Base-by-base conservation (phyloP, 1,139 yeast genomes). In the Candida buenavistaensis region DNA sequence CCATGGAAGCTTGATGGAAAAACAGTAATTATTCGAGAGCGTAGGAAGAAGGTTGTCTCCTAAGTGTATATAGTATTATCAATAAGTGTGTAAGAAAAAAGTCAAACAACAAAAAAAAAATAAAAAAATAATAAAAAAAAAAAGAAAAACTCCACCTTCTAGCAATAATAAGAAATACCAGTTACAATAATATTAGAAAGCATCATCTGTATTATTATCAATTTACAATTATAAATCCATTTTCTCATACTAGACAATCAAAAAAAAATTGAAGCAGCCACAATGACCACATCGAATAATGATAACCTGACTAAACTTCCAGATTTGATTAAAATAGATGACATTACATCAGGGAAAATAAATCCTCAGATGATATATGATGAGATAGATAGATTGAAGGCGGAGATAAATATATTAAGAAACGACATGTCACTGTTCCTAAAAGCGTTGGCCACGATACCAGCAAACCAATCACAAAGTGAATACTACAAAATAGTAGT, bases 391-490 rank as follows among this genome's bases (percentile, higher is more conserved):
- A 46, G 72, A 22, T 50, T 70, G 26, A 70, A 70, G 44, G 54
- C 57, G n/a, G 75, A 70, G 38, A 62, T 69, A 37, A 69, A 68
- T 40, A 55, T 66, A 17, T 52, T 70, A 30, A 56, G 75, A 34
- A 67, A 68, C 46, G 75, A 69, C 42, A 64, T 70, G 74, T 52
- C 72, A 10, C 44, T 55, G 24, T 67, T 70, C 39, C 47, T 68
- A 23, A 56, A 60, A 34, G 61, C 74, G 0, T 46, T 70, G 23
- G 74, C 73, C 6, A 50, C 64, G 1, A 58, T 68, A 5, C 63
- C 70, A 1, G 54, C 56, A 9, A 57, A 59, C 23, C 59, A 52
- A 35, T 57, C 57, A 43, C 74, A 68, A 43, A 62, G 55, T 30
- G 72, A 63, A 23, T 70, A 70, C 48, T 66, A 62, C 45, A 44